phyloP scores from a whole-genome alignment of 2,329 filamentous ascomycete species.

The Eutypella sp. region DNA sequence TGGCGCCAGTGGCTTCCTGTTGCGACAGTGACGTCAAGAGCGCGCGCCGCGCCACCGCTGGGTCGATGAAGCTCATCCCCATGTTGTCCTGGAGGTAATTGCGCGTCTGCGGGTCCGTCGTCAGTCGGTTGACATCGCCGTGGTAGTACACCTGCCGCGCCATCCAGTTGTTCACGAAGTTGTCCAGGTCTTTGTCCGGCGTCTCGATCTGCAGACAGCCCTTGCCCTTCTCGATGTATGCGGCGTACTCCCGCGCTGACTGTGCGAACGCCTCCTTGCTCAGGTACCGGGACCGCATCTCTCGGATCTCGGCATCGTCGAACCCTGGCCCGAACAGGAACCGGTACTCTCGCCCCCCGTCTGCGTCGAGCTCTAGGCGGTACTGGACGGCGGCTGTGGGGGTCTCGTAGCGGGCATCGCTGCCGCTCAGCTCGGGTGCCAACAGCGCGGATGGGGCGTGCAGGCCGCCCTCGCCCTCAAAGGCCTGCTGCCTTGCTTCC shows the following conservation, averaged over 20 bases:
- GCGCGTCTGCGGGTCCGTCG: constrained; percentile 54
- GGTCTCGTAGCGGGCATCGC: constrained; percentile 51
- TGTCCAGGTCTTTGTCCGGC: constrained; percentile 49
- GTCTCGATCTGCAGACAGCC: constrained; percentile 50
- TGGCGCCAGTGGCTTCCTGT: constrained; percentile 49
- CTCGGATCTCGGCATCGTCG: constrained; percentile 44
- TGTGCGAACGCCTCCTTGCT: constrained; percentile 42
- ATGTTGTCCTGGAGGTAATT: constrained; percentile 58
- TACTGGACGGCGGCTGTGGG: constrained; percentile 51
- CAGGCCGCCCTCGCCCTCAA: constrained; percentile 52
- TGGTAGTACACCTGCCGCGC: constrained; percentile 55
- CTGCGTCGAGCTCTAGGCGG: constrained; percentile 32
- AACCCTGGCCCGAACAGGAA: constrained; percentile 52
- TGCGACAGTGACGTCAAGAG: constrained; percentile 47
- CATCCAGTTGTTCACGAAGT: constrained; percentile 56
- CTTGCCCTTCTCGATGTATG: constrained; percentile 44
- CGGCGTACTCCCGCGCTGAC: constrained; percentile 42
- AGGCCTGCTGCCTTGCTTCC: constrained; percentile 47
- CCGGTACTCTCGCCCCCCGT: constrained; percentile 41
- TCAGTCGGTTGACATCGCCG: constrained; percentile 53
- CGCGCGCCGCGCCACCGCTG: constrained; percentile 41
- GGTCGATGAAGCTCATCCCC: constrained; percentile 55
- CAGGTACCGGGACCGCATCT: constrained; percentile 43
- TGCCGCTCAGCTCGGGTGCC: constrained; percentile 33
- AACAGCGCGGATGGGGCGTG: constrained; percentile 43